Conservation (phyloP, 2,329 filamentous ascomycete species). For the Parastagonospora avenae region DNA sequence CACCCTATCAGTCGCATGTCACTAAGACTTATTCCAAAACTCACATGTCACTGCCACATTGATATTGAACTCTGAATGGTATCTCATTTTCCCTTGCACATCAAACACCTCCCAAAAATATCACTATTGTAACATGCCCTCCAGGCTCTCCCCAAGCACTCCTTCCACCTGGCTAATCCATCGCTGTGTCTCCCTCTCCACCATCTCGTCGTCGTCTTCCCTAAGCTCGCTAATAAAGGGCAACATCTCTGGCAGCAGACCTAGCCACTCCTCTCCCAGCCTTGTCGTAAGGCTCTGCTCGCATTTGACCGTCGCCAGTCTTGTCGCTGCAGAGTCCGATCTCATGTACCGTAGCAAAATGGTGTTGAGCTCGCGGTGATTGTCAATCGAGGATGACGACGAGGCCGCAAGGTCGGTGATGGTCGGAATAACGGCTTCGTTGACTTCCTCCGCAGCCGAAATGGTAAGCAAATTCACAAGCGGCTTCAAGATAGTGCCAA, state of each 20-base stretch:
- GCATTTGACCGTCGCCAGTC: constrained; percentile 80
- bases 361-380: constrained; percentile 87
- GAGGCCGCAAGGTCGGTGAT: constrained; percentile 81
- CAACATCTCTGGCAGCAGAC: constrained; percentile 90
- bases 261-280: constrained; percentile 91
- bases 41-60: too few species aligned
- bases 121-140: constrained; percentile 82
- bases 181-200: constrained; percentile 84
- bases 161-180: constrained; percentile 93
- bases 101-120: not conserved
- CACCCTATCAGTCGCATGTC: too few species aligned
- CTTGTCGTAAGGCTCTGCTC: constrained; percentile 79
- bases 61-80: not conserved
- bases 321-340: constrained; percentile 70
- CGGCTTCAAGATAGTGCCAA: constrained; percentile 71
- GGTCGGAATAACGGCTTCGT: constrained; percentile 69
- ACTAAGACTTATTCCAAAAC: too few species aligned
- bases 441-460: constrained; percentile 26
- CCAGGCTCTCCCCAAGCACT: constrained; percentile 86
- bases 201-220: constrained; percentile 93
- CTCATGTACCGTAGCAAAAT: constrained; percentile 78
- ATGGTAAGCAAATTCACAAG: constrained; percentile 66
- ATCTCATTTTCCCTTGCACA: not conserved
- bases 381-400: constrained; percentile 79
- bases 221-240: constrained; percentile 94